Evolutionary conservation across 148 eudicot species (phyloP).

Genomic region (Cornus controversa): DNA sequence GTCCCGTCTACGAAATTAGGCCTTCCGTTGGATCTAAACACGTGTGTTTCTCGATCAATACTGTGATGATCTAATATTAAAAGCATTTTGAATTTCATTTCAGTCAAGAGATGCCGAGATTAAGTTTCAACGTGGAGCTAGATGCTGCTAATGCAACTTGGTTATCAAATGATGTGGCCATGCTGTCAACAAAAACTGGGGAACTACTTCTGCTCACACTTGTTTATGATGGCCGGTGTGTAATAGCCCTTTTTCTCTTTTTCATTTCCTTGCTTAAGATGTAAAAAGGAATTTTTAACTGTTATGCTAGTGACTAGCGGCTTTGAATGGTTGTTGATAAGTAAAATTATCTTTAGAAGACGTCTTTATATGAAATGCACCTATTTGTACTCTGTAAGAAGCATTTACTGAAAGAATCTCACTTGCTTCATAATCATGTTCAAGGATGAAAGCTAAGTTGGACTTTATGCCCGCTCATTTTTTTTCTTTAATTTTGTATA

Average conservation of each 20-base stretch:
- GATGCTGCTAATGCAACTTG: slow-evolving; percentile 97
- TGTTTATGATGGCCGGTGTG: slow-evolving; percentile 94
- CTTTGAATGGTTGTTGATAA: background rate
- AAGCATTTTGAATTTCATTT: background rate
- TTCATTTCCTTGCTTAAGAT: background rate
- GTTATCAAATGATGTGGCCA: slow-evolving; percentile 87
- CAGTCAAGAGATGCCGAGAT: slow-evolving; percentile 88
- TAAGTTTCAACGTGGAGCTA: slow-evolving; percentile 82
- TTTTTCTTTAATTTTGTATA: no score
- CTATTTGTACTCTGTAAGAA: background rate
- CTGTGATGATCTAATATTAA: no score
- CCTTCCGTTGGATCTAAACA: no score
- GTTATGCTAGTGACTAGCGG: background rate
- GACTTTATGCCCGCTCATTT: no score
- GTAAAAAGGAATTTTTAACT: background rate
- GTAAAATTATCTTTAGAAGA: no score
- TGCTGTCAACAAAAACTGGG: slow-evolving; percentile 91
- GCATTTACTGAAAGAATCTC: background rate
- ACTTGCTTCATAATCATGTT: background rate
- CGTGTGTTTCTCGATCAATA: no score
- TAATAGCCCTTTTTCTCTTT: slow-evolving; percentile 13
- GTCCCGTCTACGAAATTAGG: no score
- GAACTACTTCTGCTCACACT: slow-evolving; percentile 86
- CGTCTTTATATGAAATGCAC: background rate
- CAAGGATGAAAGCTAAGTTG: no score